Conservation (phyloP, 192 early-diverging fungal genomes). For the Backusella psychrophila region DNA sequence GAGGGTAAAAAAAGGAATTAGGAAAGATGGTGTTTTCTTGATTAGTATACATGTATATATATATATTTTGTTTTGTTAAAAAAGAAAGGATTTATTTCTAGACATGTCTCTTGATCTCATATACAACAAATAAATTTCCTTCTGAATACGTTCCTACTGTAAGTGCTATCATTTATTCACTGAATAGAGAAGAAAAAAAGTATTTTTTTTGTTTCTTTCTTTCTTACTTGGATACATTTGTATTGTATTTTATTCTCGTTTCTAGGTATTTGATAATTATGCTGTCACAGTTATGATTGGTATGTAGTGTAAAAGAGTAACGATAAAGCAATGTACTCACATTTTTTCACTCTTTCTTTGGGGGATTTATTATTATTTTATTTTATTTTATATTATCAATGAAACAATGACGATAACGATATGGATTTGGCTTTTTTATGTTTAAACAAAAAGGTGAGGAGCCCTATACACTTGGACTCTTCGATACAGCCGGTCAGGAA, state of each 20-base stretch:
- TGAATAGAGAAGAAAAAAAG: background rate
- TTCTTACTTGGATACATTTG: background rate
- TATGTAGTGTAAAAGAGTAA: slow-evolving; percentile 11
- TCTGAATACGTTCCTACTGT: slow-evolving; percentile 96
- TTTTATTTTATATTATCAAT: background rate
- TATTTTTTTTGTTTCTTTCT: background rate
- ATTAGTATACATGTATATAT: background rate
- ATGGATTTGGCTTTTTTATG: background rate
- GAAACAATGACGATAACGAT: background rate
- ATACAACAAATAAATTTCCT: slow-evolving; percentile 96
- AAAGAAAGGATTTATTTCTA: slow-evolving; percentile 33
- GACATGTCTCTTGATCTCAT: slow-evolving; percentile 93
- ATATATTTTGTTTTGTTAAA: background rate
- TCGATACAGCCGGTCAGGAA: slow-evolving; percentile 97
- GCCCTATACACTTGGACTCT: slow-evolving; percentile 92
- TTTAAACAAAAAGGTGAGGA: slow-evolving; percentile 56
- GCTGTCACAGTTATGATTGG: slow-evolving; percentile 99
- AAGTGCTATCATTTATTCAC: slow-evolving; percentile 32
- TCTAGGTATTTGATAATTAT: slow-evolving; percentile 95
- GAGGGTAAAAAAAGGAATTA: no score
- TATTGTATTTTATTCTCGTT: background rate
- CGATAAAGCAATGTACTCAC: background rate
- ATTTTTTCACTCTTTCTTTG: background rate
- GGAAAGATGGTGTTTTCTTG: background rate
- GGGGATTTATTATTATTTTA: background rate